Conservation (phyloP, 2,329 filamentous ascomycete genomes). For the Colletotrichum caudatum region DNA sequence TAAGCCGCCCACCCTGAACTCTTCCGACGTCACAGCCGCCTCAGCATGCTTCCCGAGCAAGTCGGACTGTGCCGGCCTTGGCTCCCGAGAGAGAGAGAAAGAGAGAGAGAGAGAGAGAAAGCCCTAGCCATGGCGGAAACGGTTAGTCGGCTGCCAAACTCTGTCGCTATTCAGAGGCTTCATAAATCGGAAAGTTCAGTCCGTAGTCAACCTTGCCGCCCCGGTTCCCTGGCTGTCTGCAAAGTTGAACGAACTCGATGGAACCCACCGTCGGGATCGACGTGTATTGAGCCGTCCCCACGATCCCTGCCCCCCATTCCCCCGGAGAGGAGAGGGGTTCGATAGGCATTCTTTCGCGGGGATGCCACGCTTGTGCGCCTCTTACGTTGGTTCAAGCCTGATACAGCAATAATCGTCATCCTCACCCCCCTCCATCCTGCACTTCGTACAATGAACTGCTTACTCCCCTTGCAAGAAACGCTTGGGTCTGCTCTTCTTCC, state of each 20-base stretch:
- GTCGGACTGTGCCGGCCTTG: neutral
- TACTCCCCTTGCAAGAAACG: neutral
- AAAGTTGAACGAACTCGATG: neutral
- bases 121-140: neutral
- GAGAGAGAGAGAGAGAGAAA: neutral
- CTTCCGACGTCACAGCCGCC: neutral
- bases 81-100: neutral
- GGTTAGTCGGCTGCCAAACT: neutral
- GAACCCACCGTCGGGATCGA: constrained; percentile 13
- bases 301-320: neutral
- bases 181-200: neutral
- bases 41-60: neutral
- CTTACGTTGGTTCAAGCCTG: constrained; percentile 12
- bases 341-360: constrained; percentile 1
- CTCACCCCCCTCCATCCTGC: neutral
- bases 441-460: neutral
- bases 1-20: no score
- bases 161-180: neutral
- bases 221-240: neutral
- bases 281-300: neutral
- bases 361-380: neutral
- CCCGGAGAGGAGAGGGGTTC: neutral
- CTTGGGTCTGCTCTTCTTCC: neutral
- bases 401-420: constrained; percentile 30
- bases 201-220: neutral